phyloP scores from a whole-genome alignment of 2,329 filamentous ascomycete species.

The Alternaria novae-zelandiae region DNA sequence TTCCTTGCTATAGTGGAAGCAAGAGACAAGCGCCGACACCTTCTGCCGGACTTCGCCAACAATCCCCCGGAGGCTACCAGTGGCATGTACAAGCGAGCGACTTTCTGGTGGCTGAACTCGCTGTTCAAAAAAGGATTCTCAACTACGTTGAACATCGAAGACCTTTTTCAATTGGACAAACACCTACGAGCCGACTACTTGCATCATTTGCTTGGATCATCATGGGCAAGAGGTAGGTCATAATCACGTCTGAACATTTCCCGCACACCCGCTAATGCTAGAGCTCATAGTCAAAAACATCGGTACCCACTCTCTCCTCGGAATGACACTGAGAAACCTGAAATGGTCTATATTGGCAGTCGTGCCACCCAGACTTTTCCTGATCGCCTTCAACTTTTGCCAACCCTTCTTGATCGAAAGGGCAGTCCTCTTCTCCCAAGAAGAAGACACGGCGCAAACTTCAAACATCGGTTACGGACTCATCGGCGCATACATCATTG shows the following conservation, averaged over 20 bases:
- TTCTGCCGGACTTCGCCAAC: conserved; percentile 47
- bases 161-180: conserved; percentile 56
- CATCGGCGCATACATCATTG: conserved; percentile 43
- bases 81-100: conserved; percentile 55
- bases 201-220: conserved; percentile 44
- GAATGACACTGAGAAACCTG: conserved; percentile 31
- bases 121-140: conserved; percentile 59
- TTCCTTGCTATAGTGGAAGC: conserved; percentile 55
- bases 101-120: conserved; percentile 63
- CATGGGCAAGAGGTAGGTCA: conserved; percentile 51
- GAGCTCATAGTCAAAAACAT: conserved; percentile 16
- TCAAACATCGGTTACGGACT: conserved; percentile 42
- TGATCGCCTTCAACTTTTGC: conserved; percentile 48
- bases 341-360: conserved; percentile 42
- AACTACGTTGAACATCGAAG: conserved; percentile 52
- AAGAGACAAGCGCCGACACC: conserved; percentile 52
- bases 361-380: conserved; percentile 33
- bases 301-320: conserved; percentile 33
- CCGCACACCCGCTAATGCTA: conserved; percentile 1
- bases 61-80: conserved; percentile 60
- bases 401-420: conserved; percentile 46
- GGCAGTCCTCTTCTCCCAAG: conserved; percentile 36
- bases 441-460: conserved; percentile 19
- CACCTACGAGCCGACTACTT: conserved; percentile 52
- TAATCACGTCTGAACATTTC: neutral